A percentile compares a stretch with the other conserved stretches of the same genome.
phyloP scores from a whole-genome alignment of 768 basidiomycete genomes.

The Thelephora ganbajun region DNA sequence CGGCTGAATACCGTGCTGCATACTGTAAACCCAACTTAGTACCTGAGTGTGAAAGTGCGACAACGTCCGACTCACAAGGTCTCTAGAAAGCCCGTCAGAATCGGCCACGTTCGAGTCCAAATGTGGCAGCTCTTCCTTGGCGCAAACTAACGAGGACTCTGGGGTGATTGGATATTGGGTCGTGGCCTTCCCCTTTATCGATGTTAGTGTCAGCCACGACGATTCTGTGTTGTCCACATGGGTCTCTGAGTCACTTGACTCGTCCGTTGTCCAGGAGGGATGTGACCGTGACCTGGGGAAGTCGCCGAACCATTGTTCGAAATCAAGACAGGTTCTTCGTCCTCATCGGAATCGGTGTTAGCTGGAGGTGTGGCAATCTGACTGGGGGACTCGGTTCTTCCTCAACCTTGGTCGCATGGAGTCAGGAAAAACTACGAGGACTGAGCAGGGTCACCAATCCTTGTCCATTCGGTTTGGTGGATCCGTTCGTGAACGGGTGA shows the following conservation, averaged over 20 bases:
- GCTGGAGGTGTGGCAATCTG: constrained; percentile 2
- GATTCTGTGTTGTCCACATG: background rate
- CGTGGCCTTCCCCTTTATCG: too few species aligned
- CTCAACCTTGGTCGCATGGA: constrained; percentile 22
- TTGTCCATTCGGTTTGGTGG: constrained; percentile 16
- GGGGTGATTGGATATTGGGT: too few species aligned
- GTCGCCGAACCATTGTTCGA: too few species aligned
- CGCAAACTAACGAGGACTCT: too few species aligned
- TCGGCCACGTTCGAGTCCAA: constrained; percentile 12
- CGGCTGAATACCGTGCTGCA: too few species aligned
- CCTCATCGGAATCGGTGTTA: too few species aligned
- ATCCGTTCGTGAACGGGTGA: constrained; percentile 20
- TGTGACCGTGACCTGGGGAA: constrained; percentile 8
- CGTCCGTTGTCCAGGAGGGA: constrained; percentile 14
- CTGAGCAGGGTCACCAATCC: constrained; percentile 65
- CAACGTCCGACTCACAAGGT: background rate
- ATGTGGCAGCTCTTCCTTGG: constrained; percentile 10
- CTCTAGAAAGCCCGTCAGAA: constrained; percentile 1
- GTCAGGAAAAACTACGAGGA: constrained; percentile 58
- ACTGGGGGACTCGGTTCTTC: constrained; percentile 20
- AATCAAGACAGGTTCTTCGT: too few species aligned
- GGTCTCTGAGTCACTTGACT: constrained; percentile 13
- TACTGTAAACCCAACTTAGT: constrained; percentile 13
- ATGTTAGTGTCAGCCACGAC: too few species aligned
- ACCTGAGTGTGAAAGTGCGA: constrained; percentile 1